A percentile compares a stretch with the other conserved stretches of the same genome.
Evolutionary conservation across 2,329 filamentous ascomycete species (phyloP).

Genomic region (Sarocladiaceae sp.): DNA sequence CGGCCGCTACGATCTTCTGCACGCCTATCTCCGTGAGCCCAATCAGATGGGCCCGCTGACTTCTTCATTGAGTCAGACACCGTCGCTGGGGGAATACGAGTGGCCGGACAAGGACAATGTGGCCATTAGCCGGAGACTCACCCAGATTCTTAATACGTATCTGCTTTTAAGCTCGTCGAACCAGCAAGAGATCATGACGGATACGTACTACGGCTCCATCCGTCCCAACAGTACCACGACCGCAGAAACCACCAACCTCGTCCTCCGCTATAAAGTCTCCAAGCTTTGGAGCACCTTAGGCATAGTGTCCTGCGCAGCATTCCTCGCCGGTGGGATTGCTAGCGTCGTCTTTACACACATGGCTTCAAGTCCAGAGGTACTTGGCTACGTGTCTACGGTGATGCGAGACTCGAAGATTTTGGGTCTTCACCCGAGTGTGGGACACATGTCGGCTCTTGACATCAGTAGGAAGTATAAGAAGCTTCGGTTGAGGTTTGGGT

Average conservation of each 20-base stretch:
- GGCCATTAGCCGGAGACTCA: background rate
- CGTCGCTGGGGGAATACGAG: background rate
- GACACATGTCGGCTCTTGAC: background rate
- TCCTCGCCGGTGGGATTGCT: slow-evolving; percentile 3
- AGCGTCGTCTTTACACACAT: slow-evolving; percentile 13
- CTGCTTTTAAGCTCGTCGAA: background rate
- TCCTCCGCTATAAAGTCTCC: slow-evolving; percentile 7
- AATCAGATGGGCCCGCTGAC: background rate
- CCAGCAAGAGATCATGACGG: background rate
- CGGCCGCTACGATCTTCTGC: background rate
- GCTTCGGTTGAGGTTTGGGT: background rate
- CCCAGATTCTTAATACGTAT: slow-evolving; percentile 6
- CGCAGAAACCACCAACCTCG: background rate
- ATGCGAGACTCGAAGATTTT: slow-evolving; percentile 15
- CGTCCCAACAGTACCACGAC: background rate
- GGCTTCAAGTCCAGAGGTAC: slow-evolving; percentile 14
- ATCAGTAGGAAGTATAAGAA: background rate
- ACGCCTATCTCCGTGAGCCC: background rate
- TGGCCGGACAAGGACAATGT: background rate
- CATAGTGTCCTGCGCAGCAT: slow-evolving; percentile 9
- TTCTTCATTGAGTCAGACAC: background rate
- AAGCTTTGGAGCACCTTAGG: slow-evolving; percentile 3
- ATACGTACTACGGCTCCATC: background rate
- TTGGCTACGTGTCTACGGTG: slow-evolving; percentile 13
- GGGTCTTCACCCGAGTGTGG: background rate